Evolutionary conservation across 2,329 filamentous ascomycete genomes (phyloP), one percentile per base, ranked within the genome.

Genomic region (Xylariaceae sp.): DNA sequence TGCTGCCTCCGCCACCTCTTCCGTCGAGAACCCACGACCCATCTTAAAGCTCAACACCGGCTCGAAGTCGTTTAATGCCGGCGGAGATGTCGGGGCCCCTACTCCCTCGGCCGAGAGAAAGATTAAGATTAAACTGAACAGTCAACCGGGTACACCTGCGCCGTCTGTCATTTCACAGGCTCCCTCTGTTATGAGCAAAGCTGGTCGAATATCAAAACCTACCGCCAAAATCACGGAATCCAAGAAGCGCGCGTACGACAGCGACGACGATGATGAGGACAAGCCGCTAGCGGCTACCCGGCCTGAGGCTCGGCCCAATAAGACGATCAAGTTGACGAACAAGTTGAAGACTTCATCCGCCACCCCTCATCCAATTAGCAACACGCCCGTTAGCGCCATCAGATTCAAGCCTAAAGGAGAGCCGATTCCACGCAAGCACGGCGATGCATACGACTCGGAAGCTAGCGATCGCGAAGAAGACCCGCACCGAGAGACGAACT

Each of bases 371-470:
- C 17, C 68, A 63, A 56, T 72, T 67, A 39, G 75, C 23, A 30
- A 30, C 75, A 61, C 78, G 72, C 37, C 77, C 60, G 53, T 67
- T 4, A 68, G 58, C 35, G 56, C 62, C 37, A 71, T 87, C 58
- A 82, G 83, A 56, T 76, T 90, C 59, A 88, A 86, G 68, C 78
- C 84, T 53, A 85, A 87, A 66, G 88, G 87, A n/a, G 82, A 85
- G 63, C 80, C 84, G 1, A 88, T 89, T 5, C 78, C 82, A 37
- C 83, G 90, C 64, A 86, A 86, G 4, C 83, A 85, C 1, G 94
- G 94, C 55, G 91, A 96, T 58, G 94, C 93, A 6, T 99, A 97
- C 74, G 94, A 99, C 72, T 97, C 92, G 2, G 94, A 97, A 74
- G 91, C 92, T 10, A 94, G 92, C 57, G 94, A 97, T 70, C 85